These are phyloP conservation scores for Backusella parvicylindrica DNA, from an alignment of 192 early-diverging fungal species.

Conservation along the genomic window DNA sequence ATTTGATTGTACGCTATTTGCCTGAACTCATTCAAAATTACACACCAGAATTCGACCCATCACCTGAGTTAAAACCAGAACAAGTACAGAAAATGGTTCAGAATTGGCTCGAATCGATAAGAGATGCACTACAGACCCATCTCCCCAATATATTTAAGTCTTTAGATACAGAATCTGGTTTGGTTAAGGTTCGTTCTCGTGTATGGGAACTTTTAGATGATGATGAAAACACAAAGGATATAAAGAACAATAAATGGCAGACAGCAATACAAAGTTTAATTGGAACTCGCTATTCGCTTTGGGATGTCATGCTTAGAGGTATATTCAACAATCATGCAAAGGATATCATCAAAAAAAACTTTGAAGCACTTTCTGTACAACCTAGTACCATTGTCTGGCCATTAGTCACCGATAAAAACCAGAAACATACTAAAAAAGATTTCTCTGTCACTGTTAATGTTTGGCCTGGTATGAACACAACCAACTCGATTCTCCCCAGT, in stretches of 20 bases:
- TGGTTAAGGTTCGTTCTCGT: neutral
- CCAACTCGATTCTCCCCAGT: neutral
- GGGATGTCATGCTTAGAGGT: constrained; percentile 37
- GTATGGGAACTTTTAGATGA: constrained; percentile 4
- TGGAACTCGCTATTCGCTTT: constrained; percentile 38
- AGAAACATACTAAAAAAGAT: neutral
- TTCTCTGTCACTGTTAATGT: constrained; percentile 16
- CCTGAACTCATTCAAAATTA: constrained; percentile 52
- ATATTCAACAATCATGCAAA: constrained; percentile 39
- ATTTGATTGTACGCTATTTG: constrained; percentile 53
- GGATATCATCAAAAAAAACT: constrained; percentile 30
- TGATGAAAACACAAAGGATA: neutral
- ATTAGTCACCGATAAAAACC: constrained; percentile 24
- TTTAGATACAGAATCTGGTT: neutral
- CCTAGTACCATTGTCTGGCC: constrained; percentile 35
- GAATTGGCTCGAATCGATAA: constrained; percentile 36
- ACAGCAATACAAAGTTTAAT: constrained; percentile 19
- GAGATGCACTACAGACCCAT: constrained; percentile 12
- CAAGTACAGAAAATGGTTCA: constrained; percentile 22
- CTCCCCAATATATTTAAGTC: neutral
- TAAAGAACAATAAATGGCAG: neutral
- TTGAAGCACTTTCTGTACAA: constrained; percentile 37
- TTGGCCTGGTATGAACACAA: constrained; percentile 18
- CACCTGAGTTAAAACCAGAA: constrained; percentile 33
- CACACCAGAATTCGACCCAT: constrained; percentile 39